Base-by-base conservation (phyloP, 139 green algal species). In the Yamagishiella unicocca region DNA sequence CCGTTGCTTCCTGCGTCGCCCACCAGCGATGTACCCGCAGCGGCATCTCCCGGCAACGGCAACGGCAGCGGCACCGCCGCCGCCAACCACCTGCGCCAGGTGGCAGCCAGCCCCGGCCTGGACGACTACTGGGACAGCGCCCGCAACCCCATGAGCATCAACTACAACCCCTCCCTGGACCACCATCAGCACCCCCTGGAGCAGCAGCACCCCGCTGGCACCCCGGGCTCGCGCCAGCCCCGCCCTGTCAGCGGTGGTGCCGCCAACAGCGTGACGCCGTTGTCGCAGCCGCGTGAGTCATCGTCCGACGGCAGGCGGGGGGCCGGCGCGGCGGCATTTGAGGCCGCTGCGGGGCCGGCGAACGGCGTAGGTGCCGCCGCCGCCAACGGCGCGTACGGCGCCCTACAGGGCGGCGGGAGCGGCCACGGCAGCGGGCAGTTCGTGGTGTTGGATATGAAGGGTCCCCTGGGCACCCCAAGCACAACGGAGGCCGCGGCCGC, bases 401-500 rank as follows among this genome's bases (percentile, higher is more conserved):
- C 4, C 66, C 12, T 3, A 31, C 4, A 10, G 37, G 37, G 68
- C 68, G 68, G 37, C 68, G 68, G 21, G 37, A 31, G 9, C 53
- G 75, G 31, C 46, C 10, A 62, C n/a, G 72, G 45, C 43, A 29
- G 66, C 29, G 73, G 45, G 14, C 27, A 27, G 9, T 31, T 82
- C 12, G 46, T 82, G 19, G 31, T 82, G 7, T n/a, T 82, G 33
- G 46, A 82, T 6, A 70, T 82, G 75, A 82, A 82, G 75, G 75
- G 50, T 14, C 43, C 43, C 4, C 46, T 9, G 31, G 50, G 50
- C 46, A 50, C 46, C 17, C 53, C 46, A 24, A 50, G 9, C 33
- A 35, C 33, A 22, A 17, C 10, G 9, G 33, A 29, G 24, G 46
- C 53, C 10, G 75, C 75, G 12, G 50, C 50, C 0, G 35, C 45